Evolutionary conservation across 371 early-diverging fungal species (phyloP), one percentile per base, ranked within the genome.

Genomic region (Mortierella sp.): DNA sequence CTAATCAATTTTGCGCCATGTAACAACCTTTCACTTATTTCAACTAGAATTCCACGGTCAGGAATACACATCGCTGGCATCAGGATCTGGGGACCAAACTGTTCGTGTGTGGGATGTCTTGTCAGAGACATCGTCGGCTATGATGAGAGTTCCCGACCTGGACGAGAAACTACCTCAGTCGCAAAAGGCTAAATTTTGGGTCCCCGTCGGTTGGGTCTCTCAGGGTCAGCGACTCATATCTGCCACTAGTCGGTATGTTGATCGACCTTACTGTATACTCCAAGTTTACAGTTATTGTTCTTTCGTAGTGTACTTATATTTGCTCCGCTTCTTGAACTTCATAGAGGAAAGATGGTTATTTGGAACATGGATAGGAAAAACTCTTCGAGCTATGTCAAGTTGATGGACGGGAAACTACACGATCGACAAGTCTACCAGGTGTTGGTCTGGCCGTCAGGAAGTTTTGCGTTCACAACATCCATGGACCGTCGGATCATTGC

Each of bases 41-140:
- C n/a, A n/a, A n/a, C 13, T 70, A 73, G 79, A 24, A 24, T 8
- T 7, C 7, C 55, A 37, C 4, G 34, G n/a, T 13, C 70, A 52
- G 19, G 58, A 47, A 2, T 79, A 74, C 50, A 74, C 79, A 4
- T 53, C 70, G 24, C 45, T 87, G 40, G 81, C 85, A 0, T 86
- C 87, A 24, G 87, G 86, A 48, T 84, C 86, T 41, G 73, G 80
- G 31, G 87, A 87, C 68, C 78, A 80, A 63, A 86, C 86, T 4
- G 76, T 87, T 10, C 73, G 85, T 34, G 61, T 86, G 22, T 87
- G 87, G 87, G 76, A 86, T 65, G 66, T 86, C 11, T 76, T 82
- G 31, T 82, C 65, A 13, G 73, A 70, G 19, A 14, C 29, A 2
- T 39, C 73, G 14, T 40, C 34, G n/a, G 63, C 52, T 24, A 41